These are phyloP conservation scores for Cucumis hystrix DNA, from an alignment of 306 rosid species.

Conservation along the genomic window DNA sequence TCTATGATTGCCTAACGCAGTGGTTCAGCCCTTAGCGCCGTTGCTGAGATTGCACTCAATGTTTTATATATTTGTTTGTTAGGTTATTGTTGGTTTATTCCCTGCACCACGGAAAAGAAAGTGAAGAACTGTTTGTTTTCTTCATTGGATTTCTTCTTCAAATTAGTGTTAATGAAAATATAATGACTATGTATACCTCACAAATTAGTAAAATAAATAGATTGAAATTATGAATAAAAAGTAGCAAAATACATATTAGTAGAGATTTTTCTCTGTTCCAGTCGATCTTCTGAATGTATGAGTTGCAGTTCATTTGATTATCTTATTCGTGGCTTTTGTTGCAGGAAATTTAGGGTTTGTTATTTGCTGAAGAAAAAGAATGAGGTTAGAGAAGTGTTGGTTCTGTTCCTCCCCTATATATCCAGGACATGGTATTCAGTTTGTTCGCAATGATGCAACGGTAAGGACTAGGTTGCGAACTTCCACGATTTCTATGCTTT, in stretches of 20 bases:
- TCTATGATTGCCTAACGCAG: not conserved
- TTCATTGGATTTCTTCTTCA: not conserved
- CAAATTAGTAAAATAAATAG: too few species aligned
- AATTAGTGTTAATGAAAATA: too few species aligned
- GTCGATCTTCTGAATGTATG: not conserved
- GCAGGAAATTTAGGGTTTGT: not conserved
- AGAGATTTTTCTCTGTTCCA: not conserved
- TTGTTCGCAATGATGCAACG: constrained; percentile 87
- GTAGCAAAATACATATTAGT: too few species aligned
- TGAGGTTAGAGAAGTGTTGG: constrained; percentile 96
- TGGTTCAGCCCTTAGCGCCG: not conserved
- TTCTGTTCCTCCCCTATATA: constrained; percentile 81
- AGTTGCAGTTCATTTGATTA: not conserved
- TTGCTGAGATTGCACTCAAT: not conserved
- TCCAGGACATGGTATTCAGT: constrained; percentile 92
- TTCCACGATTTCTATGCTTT: not conserved
- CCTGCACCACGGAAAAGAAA: not conserved
- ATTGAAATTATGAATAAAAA: too few species aligned
- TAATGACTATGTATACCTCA: not conserved
- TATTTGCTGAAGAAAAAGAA: constrained; percentile 1
- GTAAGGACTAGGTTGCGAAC: constrained; percentile 13
- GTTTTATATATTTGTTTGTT: not conserved
- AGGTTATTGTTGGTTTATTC: not conserved
- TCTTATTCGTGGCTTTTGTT: not conserved
- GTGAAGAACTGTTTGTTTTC: not conserved